phyloP scores from a whole-genome alignment of 495 filamentous ascomycete genomes.

The Penicillium nucicola region DNA sequence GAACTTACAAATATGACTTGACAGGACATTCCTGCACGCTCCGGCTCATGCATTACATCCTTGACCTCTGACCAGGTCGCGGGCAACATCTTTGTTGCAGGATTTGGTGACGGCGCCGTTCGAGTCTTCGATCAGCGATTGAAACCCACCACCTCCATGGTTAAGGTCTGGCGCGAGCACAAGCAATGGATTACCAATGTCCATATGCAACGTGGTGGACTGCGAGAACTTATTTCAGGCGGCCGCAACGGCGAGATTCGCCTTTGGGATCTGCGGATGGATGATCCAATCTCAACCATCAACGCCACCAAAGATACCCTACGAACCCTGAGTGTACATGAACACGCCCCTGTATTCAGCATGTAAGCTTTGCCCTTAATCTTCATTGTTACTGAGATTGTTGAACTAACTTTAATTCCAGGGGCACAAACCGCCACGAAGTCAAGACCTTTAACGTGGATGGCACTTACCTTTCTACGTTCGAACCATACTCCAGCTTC shows the following conservation, averaged over 20 bases:
- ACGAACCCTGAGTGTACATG: slow-evolving; percentile 85
- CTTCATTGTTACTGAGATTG: neutral
- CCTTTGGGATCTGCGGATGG: slow-evolving; percentile 93
- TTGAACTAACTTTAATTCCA: slow-evolving; percentile 31
- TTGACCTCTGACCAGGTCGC: slow-evolving; percentile 96
- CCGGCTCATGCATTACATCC: slow-evolving; percentile 91
- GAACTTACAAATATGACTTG: neutral
- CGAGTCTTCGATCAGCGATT: slow-evolving; percentile 89
- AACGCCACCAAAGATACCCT: slow-evolving; percentile 73
- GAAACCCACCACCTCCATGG: slow-evolving; percentile 78
- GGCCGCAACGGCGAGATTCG: slow-evolving; percentile 89
- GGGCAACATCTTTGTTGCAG: slow-evolving; percentile 90
- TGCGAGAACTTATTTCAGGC: slow-evolving; percentile 83
- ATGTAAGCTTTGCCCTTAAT: slow-evolving; percentile 59
- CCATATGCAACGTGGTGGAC: slow-evolving; percentile 93
- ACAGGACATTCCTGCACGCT: slow-evolving; percentile 89
- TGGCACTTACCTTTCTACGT: slow-evolving; percentile 68
- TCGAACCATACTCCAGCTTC: slow-evolving; percentile 87
- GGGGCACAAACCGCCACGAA: slow-evolving; percentile 80
- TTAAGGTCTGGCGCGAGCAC: slow-evolving; percentile 94
- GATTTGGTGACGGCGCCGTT: slow-evolving; percentile 95
- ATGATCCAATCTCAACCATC: slow-evolving; percentile 68
- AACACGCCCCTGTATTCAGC: slow-evolving; percentile 95
- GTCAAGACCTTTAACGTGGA: slow-evolving; percentile 92
- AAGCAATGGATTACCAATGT: slow-evolving; percentile 91